Evolutionary conservation across 768 basidiomycete genomes (phyloP), one percentile per base, ranked within the genome.

Genomic region (Calocybe cyanea): DNA sequence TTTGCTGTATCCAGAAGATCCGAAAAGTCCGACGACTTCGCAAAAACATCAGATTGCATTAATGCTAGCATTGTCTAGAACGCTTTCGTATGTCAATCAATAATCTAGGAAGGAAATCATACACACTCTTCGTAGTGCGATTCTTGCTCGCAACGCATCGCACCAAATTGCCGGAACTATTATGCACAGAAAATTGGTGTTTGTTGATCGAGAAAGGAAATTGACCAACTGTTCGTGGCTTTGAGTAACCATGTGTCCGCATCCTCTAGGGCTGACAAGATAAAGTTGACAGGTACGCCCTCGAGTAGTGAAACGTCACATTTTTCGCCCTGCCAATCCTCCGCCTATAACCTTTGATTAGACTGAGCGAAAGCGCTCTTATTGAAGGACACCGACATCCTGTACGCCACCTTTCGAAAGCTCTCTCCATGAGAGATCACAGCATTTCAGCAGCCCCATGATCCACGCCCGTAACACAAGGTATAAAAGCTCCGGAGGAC

Each of bases 321-420:
- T 65, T 92, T 93, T 52, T 96, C 92, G 46, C 85, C 76, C 61
- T 91, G 88, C 83, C 88, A 91, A 56, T 92, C 90, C 71, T 92
- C 91, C 49, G 78, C 71, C 90, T 92, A 32, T 39, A 24, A 53
- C 41, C n/a, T 39, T 44, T 41, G 19, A 35, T 37, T 37, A 38
- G 17, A 53, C 18, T 41, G 46, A 51, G 50, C 48, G 47, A 48
- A 41, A 36, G 48, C 40, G 38, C 37, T 14, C 19, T 53, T 23
- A 50, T 49, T 47, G 57, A 59, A 40, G 48, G 34, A 39, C 45
- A 73, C 85, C 56, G 55, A 92, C 92, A 67, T 97, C 93, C 46
- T 81, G 71, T 23, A 92, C 71, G 32, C 79, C 73, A 17, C 83
- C 84, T 57, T 80, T 83, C n/a, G 77, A 75, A 4, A 97, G 68